Evolutionary conservation across 1,284 basidiomycete genomes (phyloP).

Genomic region (Meripilus lineatus): DNA sequence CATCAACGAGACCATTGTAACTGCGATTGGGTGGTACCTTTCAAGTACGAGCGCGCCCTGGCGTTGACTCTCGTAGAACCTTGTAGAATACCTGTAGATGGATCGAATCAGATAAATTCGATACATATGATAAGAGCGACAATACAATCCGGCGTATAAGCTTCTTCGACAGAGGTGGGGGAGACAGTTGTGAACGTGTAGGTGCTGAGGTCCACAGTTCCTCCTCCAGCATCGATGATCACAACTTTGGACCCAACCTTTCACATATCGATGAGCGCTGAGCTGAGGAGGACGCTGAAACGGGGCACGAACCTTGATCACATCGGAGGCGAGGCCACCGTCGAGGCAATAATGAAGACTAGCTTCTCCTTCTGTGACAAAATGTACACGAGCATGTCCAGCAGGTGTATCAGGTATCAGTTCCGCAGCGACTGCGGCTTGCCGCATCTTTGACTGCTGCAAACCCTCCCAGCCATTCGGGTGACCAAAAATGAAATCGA

Average conservation of each 20-base stretch:
- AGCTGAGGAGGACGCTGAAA: neutral
- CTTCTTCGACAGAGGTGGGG: slow-evolving; percentile 2
- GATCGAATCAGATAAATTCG: no score
- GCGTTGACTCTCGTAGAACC: neutral
- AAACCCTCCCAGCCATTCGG: slow-evolving; percentile 41
- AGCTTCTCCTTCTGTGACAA: slow-evolving; percentile 49
- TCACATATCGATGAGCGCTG: no score
- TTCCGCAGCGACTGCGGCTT: slow-evolving; percentile 31
- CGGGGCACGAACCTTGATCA: neutral
- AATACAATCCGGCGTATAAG: neutral
- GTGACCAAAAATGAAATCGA: slow-evolving; percentile 58
- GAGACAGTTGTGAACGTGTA: neutral
- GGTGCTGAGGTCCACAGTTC: slow-evolving; percentile 2
- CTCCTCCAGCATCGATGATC: slow-evolving; percentile 5
- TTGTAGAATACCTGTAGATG: neutral
- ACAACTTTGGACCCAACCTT: slow-evolving; percentile 2
- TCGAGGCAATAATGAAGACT: slow-evolving; percentile 17
- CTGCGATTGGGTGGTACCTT: neutral
- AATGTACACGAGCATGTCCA: slow-evolving; percentile 36
- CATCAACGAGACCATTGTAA: no score
- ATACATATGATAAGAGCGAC: no score
- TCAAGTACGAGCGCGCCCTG: neutral
- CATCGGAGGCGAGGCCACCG: neutral
- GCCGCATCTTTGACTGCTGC: slow-evolving; percentile 33
- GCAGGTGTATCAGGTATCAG: slow-evolving; percentile 28